phyloP scores from a whole-genome alignment of 148 eudicot species.

The Nepenthes gracilis region DNA sequence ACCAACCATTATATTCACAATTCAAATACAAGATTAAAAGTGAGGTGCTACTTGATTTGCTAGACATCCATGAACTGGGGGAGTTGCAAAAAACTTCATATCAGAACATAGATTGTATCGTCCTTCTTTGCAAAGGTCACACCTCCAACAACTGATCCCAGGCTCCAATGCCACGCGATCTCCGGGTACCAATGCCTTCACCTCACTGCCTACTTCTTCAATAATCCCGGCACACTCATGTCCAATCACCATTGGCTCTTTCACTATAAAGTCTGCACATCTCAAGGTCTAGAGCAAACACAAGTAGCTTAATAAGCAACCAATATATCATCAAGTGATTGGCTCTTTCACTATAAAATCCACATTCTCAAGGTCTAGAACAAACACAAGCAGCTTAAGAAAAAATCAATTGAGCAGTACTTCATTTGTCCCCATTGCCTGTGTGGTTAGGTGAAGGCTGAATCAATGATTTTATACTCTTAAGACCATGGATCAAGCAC shows the following conservation, averaged over 20 bases:
- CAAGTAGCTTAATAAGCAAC: neutral
- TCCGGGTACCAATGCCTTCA: slow-evolving; percentile 26
- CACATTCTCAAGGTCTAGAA: no score
- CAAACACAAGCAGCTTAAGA: no score
- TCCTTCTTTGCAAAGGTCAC: slow-evolving; percentile 50
- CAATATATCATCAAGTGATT: neutral
- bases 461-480: no score
- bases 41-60: slow-evolving; percentile 36
- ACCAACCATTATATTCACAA: no score
- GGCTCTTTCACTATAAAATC: no score
- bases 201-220: slow-evolving; percentile 55
- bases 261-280: slow-evolving; percentile 45
- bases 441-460: no score
- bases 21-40: neutral
- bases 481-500: no score
- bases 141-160: slow-evolving; percentile 51
- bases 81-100: slow-evolving; percentile 60
- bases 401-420: no score
- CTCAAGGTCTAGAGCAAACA: slow-evolving; percentile 30
- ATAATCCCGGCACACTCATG: slow-evolving; percentile 38
- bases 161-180: slow-evolving; percentile 62
- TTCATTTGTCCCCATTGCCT: no score
- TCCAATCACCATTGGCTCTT: slow-evolving; percentile 70
- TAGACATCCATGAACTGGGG: slow-evolving; percentile 57
- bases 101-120: slow-evolving; percentile 59